phyloP scores from a whole-genome alignment of 176 grass and related monocot species.

The Raddia guianensis region DNA sequence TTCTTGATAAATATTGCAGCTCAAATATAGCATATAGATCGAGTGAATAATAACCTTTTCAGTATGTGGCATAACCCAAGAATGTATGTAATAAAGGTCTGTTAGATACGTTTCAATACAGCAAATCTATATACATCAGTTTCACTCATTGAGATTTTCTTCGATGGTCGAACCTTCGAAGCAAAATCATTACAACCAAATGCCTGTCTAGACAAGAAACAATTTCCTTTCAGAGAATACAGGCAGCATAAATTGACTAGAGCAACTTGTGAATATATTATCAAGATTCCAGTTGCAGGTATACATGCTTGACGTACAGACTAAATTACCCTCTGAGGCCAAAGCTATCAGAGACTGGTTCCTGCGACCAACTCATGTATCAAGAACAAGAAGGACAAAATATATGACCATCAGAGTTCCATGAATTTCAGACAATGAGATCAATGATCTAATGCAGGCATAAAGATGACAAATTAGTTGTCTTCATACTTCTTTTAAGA shows the following conservation, averaged over 20 bases:
- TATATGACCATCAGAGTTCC: conserved; percentile 6
- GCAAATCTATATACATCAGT: neutral
- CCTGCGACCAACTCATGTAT: conserved; percentile 5
- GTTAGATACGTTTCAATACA: neutral
- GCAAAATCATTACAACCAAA: neutral
- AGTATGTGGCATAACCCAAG: neutral
- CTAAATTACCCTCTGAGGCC: neutral
- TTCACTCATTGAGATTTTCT: neutral
- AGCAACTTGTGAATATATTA: neutral
- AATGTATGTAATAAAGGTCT: neutral
- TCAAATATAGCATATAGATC: neutral
- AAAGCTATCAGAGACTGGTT: neutral
- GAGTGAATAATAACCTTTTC: neutral
- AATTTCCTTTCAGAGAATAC: neutral
- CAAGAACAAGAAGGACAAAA: conserved; percentile 19
- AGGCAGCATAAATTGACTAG: neutral
- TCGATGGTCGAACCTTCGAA: neutral
- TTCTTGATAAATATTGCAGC: neutral
- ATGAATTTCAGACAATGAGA: neutral
- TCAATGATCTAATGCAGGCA: neutral
- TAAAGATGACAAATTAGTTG: neutral
- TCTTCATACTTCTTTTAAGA: neutral
- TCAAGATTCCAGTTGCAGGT: conserved; percentile 5
- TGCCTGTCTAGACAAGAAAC: neutral
- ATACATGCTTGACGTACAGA: neutral